Evolutionary conservation across 2,329 filamentous ascomycete species (phyloP), one percentile per base, ranked within the genome.

Genomic region (Thielaviopsis ethacetica): DNA sequence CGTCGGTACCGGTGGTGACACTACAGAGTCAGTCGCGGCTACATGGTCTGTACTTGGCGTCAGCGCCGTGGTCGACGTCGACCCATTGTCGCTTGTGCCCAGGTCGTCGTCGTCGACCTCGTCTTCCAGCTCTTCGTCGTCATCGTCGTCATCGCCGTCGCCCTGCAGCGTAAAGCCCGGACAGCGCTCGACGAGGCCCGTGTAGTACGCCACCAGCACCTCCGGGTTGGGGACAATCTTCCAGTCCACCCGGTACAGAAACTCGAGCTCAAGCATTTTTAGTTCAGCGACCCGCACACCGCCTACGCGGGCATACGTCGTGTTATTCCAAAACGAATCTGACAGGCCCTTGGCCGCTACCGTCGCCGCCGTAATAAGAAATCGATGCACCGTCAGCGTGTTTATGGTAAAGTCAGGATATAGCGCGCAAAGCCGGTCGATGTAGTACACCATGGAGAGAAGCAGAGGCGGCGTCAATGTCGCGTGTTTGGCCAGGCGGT

Each of bases 371-470:
- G 91, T 93, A 64, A 98, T 98, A 10, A 98, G 79, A 67, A 97
- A 98, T 9, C 93, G 90, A 73, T 98, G 93, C 2, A 98, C 91
- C 0, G 93, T 98, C 21, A 98, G 77, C 53, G 89, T 95, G 68
- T 91, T 95, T 65, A 98, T 94, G 27, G 91, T 96, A 70, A 98
- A 98, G 53, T 91, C 87, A 2, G 88, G 86, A 69, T 96, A 98
- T 61, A 95, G 76, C 12, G 88, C 85, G 71, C 91, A 98, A 22
- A 98, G 79, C 34, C 90, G 85, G 72, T 98, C 93, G 66, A 98
- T 97, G 67, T 97, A 98, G 69, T 94, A 98, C 60, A 98, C 93
- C 89, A 98, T 97, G 65, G 91, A 93, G 41, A 98, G 81, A n/a
- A 98, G 78, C 56, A 98, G 85, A 0, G 93, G 91, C 13, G 93